phyloP scores from a whole-genome alignment of 768 basidiomycete species.

The Candolleomyces aberdarensis region DNA sequence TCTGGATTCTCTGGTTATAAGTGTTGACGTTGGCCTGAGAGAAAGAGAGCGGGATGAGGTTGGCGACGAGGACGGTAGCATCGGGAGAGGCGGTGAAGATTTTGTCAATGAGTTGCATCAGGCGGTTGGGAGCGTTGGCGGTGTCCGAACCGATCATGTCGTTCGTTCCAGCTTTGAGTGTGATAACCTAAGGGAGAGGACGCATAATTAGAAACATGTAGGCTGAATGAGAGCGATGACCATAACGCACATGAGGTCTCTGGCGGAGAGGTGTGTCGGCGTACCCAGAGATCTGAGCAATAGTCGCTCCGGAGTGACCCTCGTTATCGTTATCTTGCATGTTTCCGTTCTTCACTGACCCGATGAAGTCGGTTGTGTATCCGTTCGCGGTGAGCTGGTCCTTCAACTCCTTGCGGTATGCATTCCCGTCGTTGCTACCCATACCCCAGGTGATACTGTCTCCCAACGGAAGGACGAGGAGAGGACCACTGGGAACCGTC shows the following conservation, averaged over 20 bases:
- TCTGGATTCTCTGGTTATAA: background rate
- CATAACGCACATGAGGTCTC: constrained; percentile 10
- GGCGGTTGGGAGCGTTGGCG: background rate
- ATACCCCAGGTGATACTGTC: constrained; percentile 5
- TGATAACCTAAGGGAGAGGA: constrained; percentile 9
- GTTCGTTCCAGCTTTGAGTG: constrained; percentile 12
- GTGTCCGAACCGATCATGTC: background rate
- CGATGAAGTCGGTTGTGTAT: background rate
- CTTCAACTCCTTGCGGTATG: background rate
- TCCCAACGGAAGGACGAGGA: constrained; percentile 1
- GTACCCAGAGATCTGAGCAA: constrained; percentile 11
- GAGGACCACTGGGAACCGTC: constrained; percentile 2
- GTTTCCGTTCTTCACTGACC: constrained; percentile 14
- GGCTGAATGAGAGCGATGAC: background rate
- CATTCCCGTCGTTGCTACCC: constrained; percentile 1
- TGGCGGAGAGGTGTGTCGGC: background rate
- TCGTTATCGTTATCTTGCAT: constrained; percentile 13
- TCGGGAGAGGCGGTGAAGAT: constrained; percentile 2
- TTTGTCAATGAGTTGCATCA: background rate
- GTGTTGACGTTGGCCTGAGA: background rate
- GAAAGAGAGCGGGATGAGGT: background rate
- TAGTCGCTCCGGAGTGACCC: constrained; percentile 24
- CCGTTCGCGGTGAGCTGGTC: background rate
- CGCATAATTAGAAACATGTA: background rate
- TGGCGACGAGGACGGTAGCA: background rate